Base-by-base conservation (phyloP, 345 rosid species). In the Euphorbia lathyris region DNA sequence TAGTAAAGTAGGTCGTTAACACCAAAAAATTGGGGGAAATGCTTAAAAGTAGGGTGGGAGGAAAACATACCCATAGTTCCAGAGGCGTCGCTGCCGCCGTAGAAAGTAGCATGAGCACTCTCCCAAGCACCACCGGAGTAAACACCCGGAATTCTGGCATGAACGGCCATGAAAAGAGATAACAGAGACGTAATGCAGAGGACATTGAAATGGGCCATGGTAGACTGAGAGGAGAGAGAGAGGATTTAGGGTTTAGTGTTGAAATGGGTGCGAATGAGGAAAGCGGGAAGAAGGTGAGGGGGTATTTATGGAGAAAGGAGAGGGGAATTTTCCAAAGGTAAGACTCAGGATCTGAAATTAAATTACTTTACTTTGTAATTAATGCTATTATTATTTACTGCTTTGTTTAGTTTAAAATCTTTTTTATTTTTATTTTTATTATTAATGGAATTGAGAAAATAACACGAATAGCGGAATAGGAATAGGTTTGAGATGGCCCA, bases 21-120 rank as follows among this genome's bases (percentile, higher is more conserved):
- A n/a, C n/a, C n/a, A n/a, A 5, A 32, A 32, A 32, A 32, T 32
- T 14, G 36, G 45, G 9, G 19, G 53, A 12, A 17, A 25, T 16
- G 19, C 4, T 3, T 1, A 30, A 5, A 10, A 4, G n/a, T n/a
- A n/a, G n/a, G n/a, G n/a, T n/a, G n/a, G n/a, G n/a, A n/a, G 25
- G 26, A 36, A 4, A 25, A 34, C 58, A 10, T 72, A 86, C 87
- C 90, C 90, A 86, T 86, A 4, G 87, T 86, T 14, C 90, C 87
- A 11, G 90, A 82, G 71, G 90, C 87, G 69, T 86, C 90, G 61
- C 80, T 80, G 66, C 90, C 90, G 56, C 90, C 90, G 57, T 86
- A 86, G 79, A 86, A 86, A 25, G 90, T 86, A 67, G 87, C 90
- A 58, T 83, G 87, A 50, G 85, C 87, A 7, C 42, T 66, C 58